These are phyloP conservation scores for Crithidia brevicula DNA, from an alignment of 208 protist species.

Conservation along the genomic window DNA sequence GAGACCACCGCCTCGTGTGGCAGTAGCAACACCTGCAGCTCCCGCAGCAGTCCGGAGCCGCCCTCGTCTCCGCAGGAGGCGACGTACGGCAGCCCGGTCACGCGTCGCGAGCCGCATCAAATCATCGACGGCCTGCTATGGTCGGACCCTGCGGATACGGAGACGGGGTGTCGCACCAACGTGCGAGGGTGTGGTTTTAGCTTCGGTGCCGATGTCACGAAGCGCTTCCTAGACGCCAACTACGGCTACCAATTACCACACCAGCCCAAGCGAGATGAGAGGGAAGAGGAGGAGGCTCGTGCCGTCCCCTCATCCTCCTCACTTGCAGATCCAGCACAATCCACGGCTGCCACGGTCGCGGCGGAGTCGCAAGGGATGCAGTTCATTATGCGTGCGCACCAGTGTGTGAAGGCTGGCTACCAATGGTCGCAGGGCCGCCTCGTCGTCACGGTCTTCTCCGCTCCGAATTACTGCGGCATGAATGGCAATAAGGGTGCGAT, in stretches of 20 bases:
- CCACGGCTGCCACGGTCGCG: neutral
- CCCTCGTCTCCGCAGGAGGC: conserved; percentile 13
- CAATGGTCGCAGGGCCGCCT: conserved; percentile 55
- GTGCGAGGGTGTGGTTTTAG: conserved; percentile 70
- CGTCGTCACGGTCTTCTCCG: conserved; percentile 83
- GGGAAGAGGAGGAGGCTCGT: conserved; percentile 2
- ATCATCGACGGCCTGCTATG: conserved; percentile 99
- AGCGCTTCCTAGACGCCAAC: conserved; percentile 72
- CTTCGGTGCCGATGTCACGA: conserved; percentile 78
- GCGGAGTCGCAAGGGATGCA: conserved; percentile 79
- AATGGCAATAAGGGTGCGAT: conserved; percentile 77
- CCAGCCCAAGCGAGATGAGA: conserved; percentile 13
- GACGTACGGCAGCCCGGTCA: conserved; percentile 8
- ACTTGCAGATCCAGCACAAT: too few species aligned
- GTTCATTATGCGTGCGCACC: conserved; percentile 92
- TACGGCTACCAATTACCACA: conserved; percentile 42
- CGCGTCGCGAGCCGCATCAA: conserved; percentile 43
- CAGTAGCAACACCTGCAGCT: conserved; percentile 24
- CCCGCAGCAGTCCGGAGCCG: conserved; percentile 23
- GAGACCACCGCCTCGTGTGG: conserved; percentile 20
- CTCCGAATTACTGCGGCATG: conserved; percentile 87
- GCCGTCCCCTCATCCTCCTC: too few species aligned
- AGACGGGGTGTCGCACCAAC: conserved; percentile 62
- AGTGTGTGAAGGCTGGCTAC: conserved; percentile 93
- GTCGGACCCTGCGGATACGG: conserved; percentile 97